Percentiles rank a stretch among this genome's conserved stretches.
These are phyloP conservation scores for Boletellus ananas DNA, from an alignment of 768 basidiomycete species.

Conservation along the genomic window DNA sequence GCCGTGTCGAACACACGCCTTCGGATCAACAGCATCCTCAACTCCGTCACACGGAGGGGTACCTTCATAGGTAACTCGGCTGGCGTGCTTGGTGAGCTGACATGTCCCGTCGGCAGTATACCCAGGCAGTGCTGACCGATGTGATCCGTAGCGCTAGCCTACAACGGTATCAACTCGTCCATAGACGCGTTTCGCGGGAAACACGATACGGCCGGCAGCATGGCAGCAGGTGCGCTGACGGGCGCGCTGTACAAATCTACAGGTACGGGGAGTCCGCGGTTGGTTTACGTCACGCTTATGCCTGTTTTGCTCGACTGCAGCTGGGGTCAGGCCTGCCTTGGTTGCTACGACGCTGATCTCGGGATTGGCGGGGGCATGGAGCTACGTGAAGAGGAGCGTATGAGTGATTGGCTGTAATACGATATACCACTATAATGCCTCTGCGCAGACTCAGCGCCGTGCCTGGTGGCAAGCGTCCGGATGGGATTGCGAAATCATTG, in stretches of 20 bases:
- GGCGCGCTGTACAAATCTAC: slow-evolving; percentile 93
- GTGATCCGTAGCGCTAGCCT: slow-evolving; percentile 71
- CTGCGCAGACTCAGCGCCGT: slow-evolving; percentile 35
- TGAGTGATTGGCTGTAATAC: slow-evolving; percentile 48
- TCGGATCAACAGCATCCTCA: slow-evolving; percentile 95
- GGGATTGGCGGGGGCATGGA: slow-evolving; percentile 89
- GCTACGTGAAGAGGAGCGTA: slow-evolving; percentile 87
- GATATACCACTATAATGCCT: slow-evolving; percentile 43
- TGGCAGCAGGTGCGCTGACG: slow-evolving; percentile 87
- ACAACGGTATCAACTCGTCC: slow-evolving; percentile 94
- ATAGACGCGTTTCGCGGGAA: slow-evolving; percentile 86
- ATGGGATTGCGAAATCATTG: slow-evolving; percentile 24
- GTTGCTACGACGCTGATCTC: slow-evolving; percentile 89
- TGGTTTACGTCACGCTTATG: slow-evolving; percentile 36
- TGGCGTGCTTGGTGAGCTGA: slow-evolving; percentile 86
- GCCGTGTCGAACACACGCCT: slow-evolving; percentile 82
- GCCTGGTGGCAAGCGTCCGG: slow-evolving; percentile 26
- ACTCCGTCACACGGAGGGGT: slow-evolving; percentile 94
- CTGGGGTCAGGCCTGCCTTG: slow-evolving; percentile 86
- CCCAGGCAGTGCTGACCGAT: slow-evolving; percentile 35
- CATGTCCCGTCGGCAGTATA: slow-evolving; percentile 29
- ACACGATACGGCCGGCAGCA: slow-evolving; percentile 88
- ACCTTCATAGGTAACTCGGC: slow-evolving; percentile 98
- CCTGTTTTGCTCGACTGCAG: slow-evolving; percentile 47
- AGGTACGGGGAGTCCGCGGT: slow-evolving; percentile 53